A percentile compares a stretch with the other conserved stretches of the same genome.
Evolutionary conservation across 2,329 filamentous ascomycete genomes (phyloP).

Genomic region (Talaromyces piceae): DNA sequence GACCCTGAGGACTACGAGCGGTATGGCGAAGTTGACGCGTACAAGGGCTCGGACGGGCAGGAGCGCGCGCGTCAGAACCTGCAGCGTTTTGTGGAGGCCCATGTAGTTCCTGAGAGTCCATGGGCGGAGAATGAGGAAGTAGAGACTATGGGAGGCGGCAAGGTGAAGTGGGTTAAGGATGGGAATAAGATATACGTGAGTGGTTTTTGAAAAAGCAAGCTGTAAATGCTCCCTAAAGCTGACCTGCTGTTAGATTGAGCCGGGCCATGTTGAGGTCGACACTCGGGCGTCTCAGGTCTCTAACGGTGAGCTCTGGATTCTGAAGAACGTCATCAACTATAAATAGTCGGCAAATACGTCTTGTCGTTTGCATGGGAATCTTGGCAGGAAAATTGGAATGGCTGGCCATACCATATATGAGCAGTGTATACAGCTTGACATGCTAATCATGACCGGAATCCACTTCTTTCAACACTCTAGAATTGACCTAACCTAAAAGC

Average conservation of each 20-base stretch:
- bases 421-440: not conserved
- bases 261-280: slow-evolving; percentile 69
- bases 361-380: not conserved
- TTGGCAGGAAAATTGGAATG: not conserved
- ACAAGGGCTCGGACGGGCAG: slow-evolving; percentile 66
- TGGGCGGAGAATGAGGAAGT: slow-evolving; percentile 64
- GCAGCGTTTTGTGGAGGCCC: slow-evolving; percentile 73
- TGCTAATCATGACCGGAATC: not conserved
- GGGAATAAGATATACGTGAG: slow-evolving; percentile 56
- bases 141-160: slow-evolving; percentile 59
- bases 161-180: slow-evolving; percentile 75
- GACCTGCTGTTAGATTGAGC: slow-evolving; percentile 47
- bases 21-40: slow-evolving; percentile 59
- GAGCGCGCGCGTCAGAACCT: slow-evolving; percentile 72
- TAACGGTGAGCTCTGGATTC: slow-evolving; percentile 84
- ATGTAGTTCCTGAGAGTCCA: slow-evolving; percentile 67
- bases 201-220: slow-evolving; percentile 24
- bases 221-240: no score
- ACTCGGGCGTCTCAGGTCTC: slow-evolving; percentile 66
- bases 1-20: slow-evolving; percentile 63
- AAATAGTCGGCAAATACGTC: slow-evolving; percentile 7
- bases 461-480: not conserved
- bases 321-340: slow-evolving; percentile 56
- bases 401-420: not conserved
- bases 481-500: not conserved